Evolutionary conservation across 1,284 basidiomycete species (phyloP).

Genomic region (Papiliotrema laurentii): DNA sequence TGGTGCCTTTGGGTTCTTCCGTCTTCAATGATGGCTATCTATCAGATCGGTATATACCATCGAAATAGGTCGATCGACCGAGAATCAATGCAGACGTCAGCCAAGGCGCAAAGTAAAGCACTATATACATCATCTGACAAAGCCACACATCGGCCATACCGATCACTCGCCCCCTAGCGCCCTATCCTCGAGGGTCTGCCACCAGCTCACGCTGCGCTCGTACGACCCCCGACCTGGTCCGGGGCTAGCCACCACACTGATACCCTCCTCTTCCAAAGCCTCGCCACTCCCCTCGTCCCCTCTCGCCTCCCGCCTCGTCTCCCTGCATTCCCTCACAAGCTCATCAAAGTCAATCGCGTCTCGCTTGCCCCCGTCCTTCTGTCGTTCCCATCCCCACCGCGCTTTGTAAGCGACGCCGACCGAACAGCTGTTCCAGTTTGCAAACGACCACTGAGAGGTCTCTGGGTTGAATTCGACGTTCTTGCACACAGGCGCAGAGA

Average conservation of each 20-base stretch:
- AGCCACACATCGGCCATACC: too few species aligned
- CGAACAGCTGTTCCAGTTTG: slow-evolving; percentile 42
- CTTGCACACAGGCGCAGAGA: slow-evolving; percentile 63
- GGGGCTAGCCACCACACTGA: slow-evolving; percentile 27
- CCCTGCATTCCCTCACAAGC: slow-evolving; percentile 24
- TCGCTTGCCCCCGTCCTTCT: slow-evolving; percentile 5
- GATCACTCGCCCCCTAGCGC: slow-evolving; percentile 10
- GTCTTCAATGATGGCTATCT: too few species aligned
- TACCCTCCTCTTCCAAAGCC: slow-evolving; percentile 24
- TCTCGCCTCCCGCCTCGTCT: slow-evolving; percentile 3
- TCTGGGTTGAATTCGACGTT: slow-evolving; percentile 28
- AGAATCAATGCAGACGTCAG: too few species aligned
- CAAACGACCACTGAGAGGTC: slow-evolving; percentile 41
- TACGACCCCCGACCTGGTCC: slow-evolving; percentile 17
- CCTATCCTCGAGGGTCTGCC: slow-evolving; percentile 25
- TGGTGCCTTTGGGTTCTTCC: too few species aligned
- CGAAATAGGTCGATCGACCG: too few species aligned
- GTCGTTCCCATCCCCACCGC: slow-evolving; percentile 41
- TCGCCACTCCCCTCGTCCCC: slow-evolving; percentile 1
- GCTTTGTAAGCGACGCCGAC: slow-evolving; percentile 47
- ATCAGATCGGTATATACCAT: too few species aligned
- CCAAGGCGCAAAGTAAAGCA: too few species aligned
- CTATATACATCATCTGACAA: too few species aligned
- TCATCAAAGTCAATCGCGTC: slow-evolving; percentile 21
- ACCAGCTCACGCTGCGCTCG: slow-evolving; percentile 22